Conservation (phyloP, 2,329 filamentous ascomycete genomes). For the Microthyrium microscopicum region DNA sequence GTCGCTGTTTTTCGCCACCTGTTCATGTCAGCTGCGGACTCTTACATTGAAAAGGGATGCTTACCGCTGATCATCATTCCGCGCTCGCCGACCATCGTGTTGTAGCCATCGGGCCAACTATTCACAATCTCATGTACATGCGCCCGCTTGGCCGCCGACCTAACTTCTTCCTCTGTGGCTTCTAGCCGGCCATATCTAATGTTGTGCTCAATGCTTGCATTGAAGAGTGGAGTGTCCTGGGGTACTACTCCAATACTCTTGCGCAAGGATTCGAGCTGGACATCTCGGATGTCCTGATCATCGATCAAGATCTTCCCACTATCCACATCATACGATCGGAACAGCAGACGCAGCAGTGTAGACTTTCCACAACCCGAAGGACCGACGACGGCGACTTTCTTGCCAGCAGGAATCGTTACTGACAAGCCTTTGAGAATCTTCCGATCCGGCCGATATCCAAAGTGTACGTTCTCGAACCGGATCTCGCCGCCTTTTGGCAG, state of each 20-base stretch:
- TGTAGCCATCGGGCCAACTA: constrained; percentile 71
- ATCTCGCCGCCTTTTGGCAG: constrained; percentile 74
- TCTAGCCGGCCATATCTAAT: constrained; percentile 80
- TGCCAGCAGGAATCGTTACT: constrained; percentile 82
- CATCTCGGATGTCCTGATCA: constrained; percentile 74
- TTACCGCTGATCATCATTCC: constrained; percentile 82
- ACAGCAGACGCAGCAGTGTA: constrained; percentile 75
- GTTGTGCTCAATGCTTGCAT: constrained; percentile 90
- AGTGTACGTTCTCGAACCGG: constrained; percentile 83
- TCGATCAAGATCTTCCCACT: constrained; percentile 76
- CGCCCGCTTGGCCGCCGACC: constrained; percentile 64
- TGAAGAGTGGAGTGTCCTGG: constrained; percentile 93
- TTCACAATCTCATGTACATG: constrained; percentile 70
- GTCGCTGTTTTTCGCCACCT: constrained; percentile 75
- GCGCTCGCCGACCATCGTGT: constrained; percentile 81
- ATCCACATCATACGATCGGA: constrained; percentile 87
- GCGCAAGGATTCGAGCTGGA: constrained; percentile 68
- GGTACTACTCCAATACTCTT: constrained; percentile 85
- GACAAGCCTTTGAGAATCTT: constrained; percentile 74
- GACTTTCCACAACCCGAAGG: constrained; percentile 94
- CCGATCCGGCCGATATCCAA: constrained; percentile 75
- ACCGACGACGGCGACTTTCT: constrained; percentile 90
- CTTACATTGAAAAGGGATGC: neutral
- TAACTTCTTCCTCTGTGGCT: constrained; percentile 55
- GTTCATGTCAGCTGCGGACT: too few relatives aligned